Evolutionary conservation across 331 rosid species (phyloP), one percentile per base, ranked within the genome.

Genomic region (Quercus tomentella): DNA sequence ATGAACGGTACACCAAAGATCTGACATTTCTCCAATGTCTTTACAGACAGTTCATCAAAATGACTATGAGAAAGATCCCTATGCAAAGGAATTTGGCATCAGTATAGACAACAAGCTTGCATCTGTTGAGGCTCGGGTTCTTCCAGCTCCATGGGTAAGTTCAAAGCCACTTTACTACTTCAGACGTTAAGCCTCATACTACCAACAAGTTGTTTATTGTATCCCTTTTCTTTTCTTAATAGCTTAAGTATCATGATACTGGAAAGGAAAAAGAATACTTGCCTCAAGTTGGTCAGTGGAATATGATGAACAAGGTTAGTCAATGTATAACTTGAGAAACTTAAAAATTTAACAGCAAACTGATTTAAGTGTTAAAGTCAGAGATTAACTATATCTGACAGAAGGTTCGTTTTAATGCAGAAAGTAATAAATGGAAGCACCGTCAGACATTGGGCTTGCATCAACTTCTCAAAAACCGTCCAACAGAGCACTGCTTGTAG

Each of bases 401-500:
- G 33, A 60, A 9, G 1, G 16, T 60, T 67, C 66, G 68, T 49
- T 41, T 65, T 22, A 37, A 63, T 81, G 73, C 86, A 88, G 91
- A 88, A 88, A 82, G 91, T 88, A 54, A 71, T 88, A 79, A 88
- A 88, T 45, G 91, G 91, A 81, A 79, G 91, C 81, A 85, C 73
- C 4, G 83, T 88, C 60, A 83, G 80, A 83, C 81, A 83, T 77
- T 88, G 91, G 89, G 88, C 88, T 49, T 88, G 91, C 70, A 83
- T 88, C 60, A 88, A 88, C 80, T 88, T 88, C 88, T 88, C 91
- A 70, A 68, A 87, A 70, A 85, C 78, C 76, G 86, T 83, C 65
- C 89, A 85, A 83, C 85, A 85, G 77, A 83, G 77, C 37, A 76
- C 81, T 51, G 91, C 83, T 63, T 85, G 75, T 31, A 84, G 84